Evolutionary conservation across 164 flowering plant species (phyloP).

Genomic region (Vitis amurensis): DNA sequence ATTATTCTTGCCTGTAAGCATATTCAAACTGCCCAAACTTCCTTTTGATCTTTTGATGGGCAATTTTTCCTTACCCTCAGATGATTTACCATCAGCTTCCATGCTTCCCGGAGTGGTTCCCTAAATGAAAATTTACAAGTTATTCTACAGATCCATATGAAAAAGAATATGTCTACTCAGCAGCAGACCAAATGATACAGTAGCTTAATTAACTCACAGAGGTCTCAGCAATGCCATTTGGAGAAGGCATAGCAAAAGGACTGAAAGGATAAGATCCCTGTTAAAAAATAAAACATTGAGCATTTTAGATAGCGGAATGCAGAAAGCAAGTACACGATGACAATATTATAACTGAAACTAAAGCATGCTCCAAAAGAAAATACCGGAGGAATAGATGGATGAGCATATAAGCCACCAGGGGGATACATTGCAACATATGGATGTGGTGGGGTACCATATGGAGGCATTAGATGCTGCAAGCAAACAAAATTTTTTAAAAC

Average conservation of each 20-base stretch:
- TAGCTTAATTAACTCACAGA: slow-evolving; percentile 54
- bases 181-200: slow-evolving; percentile 1
- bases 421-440: slow-evolving; percentile 99
- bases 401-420: slow-evolving; percentile 89
- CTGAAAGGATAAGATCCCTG: slow-evolving; percentile 94
- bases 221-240: slow-evolving; percentile 80
- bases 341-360: not conserved
- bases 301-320: slow-evolving; percentile 1
- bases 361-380: slow-evolving; percentile 12
- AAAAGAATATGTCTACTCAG: not conserved
- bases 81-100: slow-evolving; percentile 73
- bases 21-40: slow-evolving; percentile 73
- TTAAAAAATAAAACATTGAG: slow-evolving; percentile 5
- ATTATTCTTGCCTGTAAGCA: slow-evolving; percentile 60
- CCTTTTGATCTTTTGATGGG: slow-evolving; percentile 87
- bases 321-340: not conserved
- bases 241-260: slow-evolving; percentile 89
- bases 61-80: slow-evolving; percentile 82
- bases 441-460: slow-evolving; percentile 94
- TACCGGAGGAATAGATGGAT: slow-evolving; percentile 92
- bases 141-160: not conserved
- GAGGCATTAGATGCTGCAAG: slow-evolving; percentile 90
- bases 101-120: slow-evolving; percentile 54
- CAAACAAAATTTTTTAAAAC: not conserved
- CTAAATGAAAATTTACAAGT: slow-evolving; percentile 29